Evolutionary conservation across 1,284 basidiomycete genomes (phyloP).

Genomic region (Melampsora americana): DNA sequence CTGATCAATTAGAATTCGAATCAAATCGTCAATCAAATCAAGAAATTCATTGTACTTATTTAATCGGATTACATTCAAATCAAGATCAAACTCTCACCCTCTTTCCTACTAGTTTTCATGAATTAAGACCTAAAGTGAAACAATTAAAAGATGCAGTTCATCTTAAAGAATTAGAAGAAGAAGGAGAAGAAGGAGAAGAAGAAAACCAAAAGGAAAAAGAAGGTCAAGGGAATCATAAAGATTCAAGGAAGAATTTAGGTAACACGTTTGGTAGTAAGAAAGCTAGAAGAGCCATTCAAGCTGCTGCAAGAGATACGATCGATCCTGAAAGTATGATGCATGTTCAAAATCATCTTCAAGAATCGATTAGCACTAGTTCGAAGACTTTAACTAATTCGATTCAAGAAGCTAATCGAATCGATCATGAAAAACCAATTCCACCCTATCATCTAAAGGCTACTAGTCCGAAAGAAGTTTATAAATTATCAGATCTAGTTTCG

Average conservation of each 20-base stretch:
- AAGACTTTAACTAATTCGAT: slow-evolving; percentile 63
- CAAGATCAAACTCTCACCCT: slow-evolving; percentile 8
- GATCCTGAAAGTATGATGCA: slow-evolving; percentile 78
- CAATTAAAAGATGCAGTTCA: background rate
- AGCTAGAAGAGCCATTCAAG: slow-evolving; percentile 75
- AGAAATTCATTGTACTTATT: slow-evolving; percentile 6
- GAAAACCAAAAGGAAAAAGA: background rate
- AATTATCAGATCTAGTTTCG: slow-evolving; percentile 61
- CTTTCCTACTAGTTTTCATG: slow-evolving; percentile 22
- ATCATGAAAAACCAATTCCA: slow-evolving; percentile 61
- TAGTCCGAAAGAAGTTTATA: slow-evolving; percentile 46
- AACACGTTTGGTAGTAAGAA: slow-evolving; percentile 90
- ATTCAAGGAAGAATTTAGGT: slow-evolving; percentile 62
- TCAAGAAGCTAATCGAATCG: slow-evolving; percentile 65
- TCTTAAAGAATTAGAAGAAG: background rate
- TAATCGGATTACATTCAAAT: background rate
- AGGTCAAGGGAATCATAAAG: background rate
- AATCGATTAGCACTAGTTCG: slow-evolving; percentile 70
- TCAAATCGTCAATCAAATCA: background rate
- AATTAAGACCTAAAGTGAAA: slow-evolving; percentile 27
- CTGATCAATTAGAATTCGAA: slow-evolving; percentile 7
- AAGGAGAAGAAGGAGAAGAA: background rate
- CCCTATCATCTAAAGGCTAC: slow-evolving; percentile 60
- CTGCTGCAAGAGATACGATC: slow-evolving; percentile 78
- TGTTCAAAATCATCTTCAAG: slow-evolving; percentile 72